These are phyloP conservation scores for Helotiales sp. DNA, from an alignment of 2,329 filamentous ascomycete genomes.

Conservation along the genomic window DNA sequence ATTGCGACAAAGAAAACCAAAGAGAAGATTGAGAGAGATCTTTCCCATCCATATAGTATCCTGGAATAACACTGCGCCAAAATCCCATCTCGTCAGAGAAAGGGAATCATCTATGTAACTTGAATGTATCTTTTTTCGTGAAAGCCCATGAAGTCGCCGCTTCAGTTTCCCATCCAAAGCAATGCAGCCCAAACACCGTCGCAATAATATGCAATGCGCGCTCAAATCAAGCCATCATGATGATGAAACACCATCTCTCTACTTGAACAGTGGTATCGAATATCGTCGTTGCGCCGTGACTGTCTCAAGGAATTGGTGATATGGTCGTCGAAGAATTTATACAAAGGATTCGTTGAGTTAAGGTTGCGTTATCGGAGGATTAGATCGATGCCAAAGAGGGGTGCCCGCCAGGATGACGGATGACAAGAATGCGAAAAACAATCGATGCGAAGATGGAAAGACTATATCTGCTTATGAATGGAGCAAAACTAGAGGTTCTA, in stretches of 20 bases:
- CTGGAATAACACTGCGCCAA: constrained; percentile 31
- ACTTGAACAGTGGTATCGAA: constrained; percentile 37
- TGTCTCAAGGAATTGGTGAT: constrained; percentile 35
- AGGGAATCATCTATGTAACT: constrained; percentile 38
- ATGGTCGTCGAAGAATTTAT: constrained; percentile 30
- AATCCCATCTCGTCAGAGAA: constrained; percentile 28
- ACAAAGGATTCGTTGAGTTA: constrained; percentile 37
- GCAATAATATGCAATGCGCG: constrained; percentile 35
- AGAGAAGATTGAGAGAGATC: constrained; percentile 32
- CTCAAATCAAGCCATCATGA: constrained; percentile 34
- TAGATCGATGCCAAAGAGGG: constrained; percentile 33
- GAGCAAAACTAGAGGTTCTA: constrained; percentile 29
- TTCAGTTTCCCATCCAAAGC: constrained; percentile 33
- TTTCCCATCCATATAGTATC: constrained; percentile 32
- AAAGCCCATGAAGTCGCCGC: constrained; percentile 36
- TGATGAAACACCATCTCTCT: constrained; percentile 31
- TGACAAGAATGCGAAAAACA: constrained; percentile 34
- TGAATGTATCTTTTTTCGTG: constrained; percentile 34
- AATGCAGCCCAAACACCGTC: constrained; percentile 37
- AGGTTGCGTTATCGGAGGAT: constrained; percentile 28
- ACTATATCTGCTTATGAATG: constrained; percentile 22
- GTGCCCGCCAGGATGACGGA: constrained; percentile 32
- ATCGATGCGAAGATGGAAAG: constrained; percentile 29
- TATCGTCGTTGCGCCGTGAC: constrained; percentile 31
- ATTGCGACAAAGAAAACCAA: constrained; percentile 24